Conservation (phyloP, 768 basidiomycete species). For the Kwoniella bestiolae region DNA sequence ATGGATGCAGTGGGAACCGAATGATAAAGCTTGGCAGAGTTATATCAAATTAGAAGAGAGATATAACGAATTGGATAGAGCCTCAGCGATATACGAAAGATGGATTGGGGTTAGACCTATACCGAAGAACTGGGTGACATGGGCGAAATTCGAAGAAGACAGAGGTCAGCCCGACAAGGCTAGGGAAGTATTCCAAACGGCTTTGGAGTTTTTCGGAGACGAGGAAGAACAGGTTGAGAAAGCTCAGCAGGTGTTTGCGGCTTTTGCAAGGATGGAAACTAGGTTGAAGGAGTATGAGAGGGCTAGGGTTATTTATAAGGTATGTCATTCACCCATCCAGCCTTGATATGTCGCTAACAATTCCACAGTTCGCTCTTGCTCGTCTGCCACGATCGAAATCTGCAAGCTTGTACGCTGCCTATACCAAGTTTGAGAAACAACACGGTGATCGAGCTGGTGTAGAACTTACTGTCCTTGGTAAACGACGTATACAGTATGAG, state of each 20-base stretch:
- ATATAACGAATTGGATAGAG: slow-evolving; percentile 87
- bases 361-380: slow-evolving; percentile 82
- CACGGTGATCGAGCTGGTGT: slow-evolving; percentile 85
- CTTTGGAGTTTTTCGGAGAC: slow-evolving; percentile 81
- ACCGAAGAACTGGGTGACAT: slow-evolving; percentile 69
- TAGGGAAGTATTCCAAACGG: slow-evolving; percentile 85
- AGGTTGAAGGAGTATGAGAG: slow-evolving; percentile 95
- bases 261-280: slow-evolving; percentile 97
- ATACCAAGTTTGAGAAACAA: slow-evolving; percentile 98
- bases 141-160: slow-evolving; percentile 69
- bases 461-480: slow-evolving; percentile 92
- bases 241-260: slow-evolving; percentile 86
- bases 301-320: slow-evolving; percentile 96
- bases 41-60: slow-evolving; percentile 97
- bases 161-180: slow-evolving; percentile 70
- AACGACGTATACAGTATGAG: slow-evolving; percentile 98
- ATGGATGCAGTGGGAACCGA: slow-evolving; percentile 99
- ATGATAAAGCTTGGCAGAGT: slow-evolving; percentile 99
- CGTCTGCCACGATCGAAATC: slow-evolving; percentile 93
- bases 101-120: slow-evolving; percentile 65
- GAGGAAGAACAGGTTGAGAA: slow-evolving; percentile 86
- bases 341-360: neutral
- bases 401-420: slow-evolving; percentile 77
- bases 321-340: slow-evolving; percentile 53
- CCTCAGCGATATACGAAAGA: slow-evolving; percentile 84